Evolutionary conservation across 2,329 filamentous ascomycete species (phyloP).

Genomic region (Ophiosphaerella herpotricha): DNA sequence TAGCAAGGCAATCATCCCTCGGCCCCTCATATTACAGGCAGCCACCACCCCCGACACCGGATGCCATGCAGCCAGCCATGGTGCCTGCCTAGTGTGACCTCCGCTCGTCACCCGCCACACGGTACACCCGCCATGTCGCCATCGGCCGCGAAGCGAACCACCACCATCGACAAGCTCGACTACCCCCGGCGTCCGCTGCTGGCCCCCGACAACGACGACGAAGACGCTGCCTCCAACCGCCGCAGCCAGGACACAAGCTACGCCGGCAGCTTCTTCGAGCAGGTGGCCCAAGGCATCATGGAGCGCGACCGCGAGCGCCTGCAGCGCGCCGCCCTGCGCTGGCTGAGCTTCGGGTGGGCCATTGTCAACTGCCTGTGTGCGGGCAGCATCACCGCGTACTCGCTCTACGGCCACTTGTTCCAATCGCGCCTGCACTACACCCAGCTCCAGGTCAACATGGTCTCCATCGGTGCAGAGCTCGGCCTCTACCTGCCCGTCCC

Average conservation of each 20-base stretch:
- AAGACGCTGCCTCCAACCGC: constrained; percentile 32
- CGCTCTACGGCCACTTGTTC: constrained; percentile 89
- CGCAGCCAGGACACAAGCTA: constrained; percentile 52
- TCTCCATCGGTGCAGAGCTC: constrained; percentile 84
- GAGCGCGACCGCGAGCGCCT: constrained; percentile 61
- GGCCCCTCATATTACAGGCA: no score
- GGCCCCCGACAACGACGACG: constrained; percentile 37
- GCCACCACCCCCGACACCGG: no score
- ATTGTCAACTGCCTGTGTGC: constrained; percentile 74
- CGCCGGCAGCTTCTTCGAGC: constrained; percentile 61
- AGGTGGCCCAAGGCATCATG: constrained; percentile 65
- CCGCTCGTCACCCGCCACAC: constrained; percentile 23
- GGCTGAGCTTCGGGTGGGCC: constrained; percentile 64
- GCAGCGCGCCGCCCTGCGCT: constrained; percentile 57
- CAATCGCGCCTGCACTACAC: constrained; percentile 84
- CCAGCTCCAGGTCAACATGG: constrained; percentile 88
- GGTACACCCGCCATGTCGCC: constrained; percentile 32
- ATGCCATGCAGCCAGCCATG: no score
- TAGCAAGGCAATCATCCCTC: no score
- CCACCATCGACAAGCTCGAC: constrained; percentile 56
- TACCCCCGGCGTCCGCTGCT: constrained; percentile 52
- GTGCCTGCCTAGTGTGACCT: neutral
- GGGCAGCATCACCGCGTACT: constrained; percentile 91
- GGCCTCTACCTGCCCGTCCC: constrained; percentile 93
- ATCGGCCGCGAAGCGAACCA: constrained; percentile 38